Base-by-base conservation (phyloP, 306 rosid genomes). In the Pyrus pyrifolia region DNA sequence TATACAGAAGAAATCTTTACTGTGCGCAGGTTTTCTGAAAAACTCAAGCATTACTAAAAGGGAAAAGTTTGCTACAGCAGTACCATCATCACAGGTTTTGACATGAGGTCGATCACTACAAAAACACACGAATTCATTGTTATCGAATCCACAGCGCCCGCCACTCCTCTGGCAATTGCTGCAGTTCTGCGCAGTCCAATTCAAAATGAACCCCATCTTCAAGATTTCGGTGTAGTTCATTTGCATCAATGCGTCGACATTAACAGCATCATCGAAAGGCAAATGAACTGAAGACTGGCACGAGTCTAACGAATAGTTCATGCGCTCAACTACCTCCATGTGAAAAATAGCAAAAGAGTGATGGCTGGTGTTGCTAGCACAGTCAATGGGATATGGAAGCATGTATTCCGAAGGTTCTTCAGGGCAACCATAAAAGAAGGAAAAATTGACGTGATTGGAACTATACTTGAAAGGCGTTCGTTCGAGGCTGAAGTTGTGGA, bases 161-260 rank as follows among this genome's bases (percentile, higher is more conserved):
- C 90, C 92, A 71, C 93, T 89, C 22, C 3, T 73, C 80, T 83
- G 84, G 80, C 93, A 88, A 27, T 52, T 45, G 62, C 83, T 74
- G 67, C 93, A 93, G 68, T 84, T 77, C 68, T 80, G 85, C 31
- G 78, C 85, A 71, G 61, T 82, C 91, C 98, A 88, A 73, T 80
- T 87, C 83, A 89, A 83, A 76, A 79, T 22, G 76, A 84, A 89
- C 52, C 97, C 98, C 90, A 83, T 85, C 81, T 85, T 82, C 84
- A 91, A 67, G 67, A 91, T 58, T 3, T 89, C 89, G 3, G 73
- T 49, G 35, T 88, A 87, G 70, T 33, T 86, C 92, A 71, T 89
- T 31, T 64, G 2, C 83, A 79, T 65, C 67, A 84, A 80, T 68
- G 68, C 65, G 53, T 68, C 81, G 3, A 63, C 74, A 49, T 27